phyloP scores from a whole-genome alignment of 352 stramenopile genomes.

The Hyaloperonospora arabidopsidis region DNA sequence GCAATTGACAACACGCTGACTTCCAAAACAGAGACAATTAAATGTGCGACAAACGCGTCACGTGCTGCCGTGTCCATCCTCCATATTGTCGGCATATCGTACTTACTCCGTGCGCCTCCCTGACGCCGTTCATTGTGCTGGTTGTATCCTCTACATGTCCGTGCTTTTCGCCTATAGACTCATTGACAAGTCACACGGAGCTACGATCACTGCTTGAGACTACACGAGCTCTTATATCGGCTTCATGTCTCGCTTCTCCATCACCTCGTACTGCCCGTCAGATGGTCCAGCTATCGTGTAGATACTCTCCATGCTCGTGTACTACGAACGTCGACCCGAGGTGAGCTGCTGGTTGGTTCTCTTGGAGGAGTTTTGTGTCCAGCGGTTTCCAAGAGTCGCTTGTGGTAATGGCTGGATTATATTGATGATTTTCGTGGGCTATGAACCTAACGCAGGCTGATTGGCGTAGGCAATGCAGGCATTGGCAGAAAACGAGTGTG shows the following conservation, averaged over 20 bases:
- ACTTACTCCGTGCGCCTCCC: constrained; percentile 69
- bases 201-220: constrained; percentile 33
- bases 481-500: constrained; percentile 42
- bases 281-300: constrained; percentile 33
- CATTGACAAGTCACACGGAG: constrained; percentile 30
- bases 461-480: constrained; percentile 45
- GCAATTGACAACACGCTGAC: constrained; percentile 10
- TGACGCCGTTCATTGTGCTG: constrained; percentile 49
- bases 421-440: constrained; percentile 50
- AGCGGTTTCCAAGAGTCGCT: neutral
- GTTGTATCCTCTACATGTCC: constrained; percentile 55
- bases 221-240: constrained; percentile 53
- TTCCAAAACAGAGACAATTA: constrained; percentile 21
- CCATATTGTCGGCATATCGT: constrained; percentile 54
- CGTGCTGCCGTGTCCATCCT: constrained; percentile 10
- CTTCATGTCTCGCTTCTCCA: constrained; percentile 45
- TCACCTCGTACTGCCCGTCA: constrained; percentile 31
- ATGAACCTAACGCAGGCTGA: constrained; percentile 48
- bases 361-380: no score
- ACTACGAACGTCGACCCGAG: constrained; percentile 45
- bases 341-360: no score
- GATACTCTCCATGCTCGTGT: constrained; percentile 49
- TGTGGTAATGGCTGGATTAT: constrained; percentile 33
- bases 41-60: constrained; percentile 12
- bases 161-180: constrained; percentile 49